Base-by-base conservation (phyloP, 2,329 filamentous ascomycete species). In the Trematosphaeria pertusa region DNA sequence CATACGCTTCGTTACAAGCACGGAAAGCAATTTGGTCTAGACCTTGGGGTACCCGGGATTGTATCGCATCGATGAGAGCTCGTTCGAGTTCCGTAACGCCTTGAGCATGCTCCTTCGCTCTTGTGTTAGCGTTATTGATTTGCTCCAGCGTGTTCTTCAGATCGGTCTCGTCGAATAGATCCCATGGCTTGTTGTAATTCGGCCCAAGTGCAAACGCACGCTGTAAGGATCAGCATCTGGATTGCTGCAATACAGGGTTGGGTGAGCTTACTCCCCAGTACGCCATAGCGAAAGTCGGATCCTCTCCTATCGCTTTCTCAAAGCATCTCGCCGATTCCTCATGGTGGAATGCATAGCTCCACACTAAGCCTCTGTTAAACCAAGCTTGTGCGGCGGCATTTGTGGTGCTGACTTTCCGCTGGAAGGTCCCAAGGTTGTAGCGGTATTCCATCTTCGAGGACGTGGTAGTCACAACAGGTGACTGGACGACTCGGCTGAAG, bases 141-240 rank as follows among this genome's bases (percentile, higher is more conserved):
- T 74, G 72, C 31, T 72, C 62, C 5, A 87, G 73, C 0, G 78
- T 81, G 0, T 61, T 67, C 9, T 75, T 68, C 4, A 87, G 73
- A 54, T 91, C 88, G 0, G 76, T 70, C 1, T 78, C 70, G 43
- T 87, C 86, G 54, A 91, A 90, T 18, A 83, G 78, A 20, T 83
- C 80, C 89, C 89, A 91, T 0, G 88, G 85, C 61, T 91, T 90
- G 73, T 92, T 89, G 69, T 88, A 87, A 62, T 93, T 91, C 3
- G 89, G 88, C 0, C 88, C 89, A 0, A 88, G 72, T 1, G 85
- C 77, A 64, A 88, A 91, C 0, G 88, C 85, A 4, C 60, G 59
- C 63, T 67, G 37, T n/a, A 26, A 9, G 9, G n/a, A 28, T 61
- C 45, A 88, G 71, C 24, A 37, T 30, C 8, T 35, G n/a, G 15